phyloP scores from a whole-genome alignment of 2,329 filamentous ascomycete genomes.

The Teratosphaeria nubilosa region DNA sequence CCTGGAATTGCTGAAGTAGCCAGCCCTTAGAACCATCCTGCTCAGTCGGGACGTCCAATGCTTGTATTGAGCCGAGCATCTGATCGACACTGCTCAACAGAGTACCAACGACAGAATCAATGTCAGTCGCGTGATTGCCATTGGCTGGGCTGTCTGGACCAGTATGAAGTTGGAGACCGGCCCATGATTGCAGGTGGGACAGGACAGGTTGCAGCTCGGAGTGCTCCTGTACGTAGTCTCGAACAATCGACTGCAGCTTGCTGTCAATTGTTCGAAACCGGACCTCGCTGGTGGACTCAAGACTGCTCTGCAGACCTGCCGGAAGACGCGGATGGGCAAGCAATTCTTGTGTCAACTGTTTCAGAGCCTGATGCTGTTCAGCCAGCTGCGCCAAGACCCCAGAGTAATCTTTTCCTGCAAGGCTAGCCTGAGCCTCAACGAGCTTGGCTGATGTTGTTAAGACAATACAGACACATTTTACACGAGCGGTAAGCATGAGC shows the following conservation, averaged over 20 bases:
- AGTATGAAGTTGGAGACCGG: conserved; percentile 39
- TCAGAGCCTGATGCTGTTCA: neutral
- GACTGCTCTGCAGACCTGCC: neutral
- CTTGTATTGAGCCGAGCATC: conserved; percentile 1
- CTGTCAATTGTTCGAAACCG: neutral
- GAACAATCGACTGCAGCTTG: neutral
- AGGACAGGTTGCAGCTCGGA: conserved; percentile 15
- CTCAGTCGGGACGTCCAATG: neutral
- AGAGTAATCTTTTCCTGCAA: neutral
- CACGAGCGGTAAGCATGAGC: neutral
- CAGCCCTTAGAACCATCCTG: neutral
- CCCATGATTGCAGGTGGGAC: conserved; percentile 17
- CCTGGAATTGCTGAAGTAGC: neutral
- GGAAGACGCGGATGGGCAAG: neutral
- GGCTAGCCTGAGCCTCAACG: neutral
- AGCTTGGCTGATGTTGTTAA: neutral
- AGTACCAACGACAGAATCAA: neutral
- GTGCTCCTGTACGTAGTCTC: neutral
- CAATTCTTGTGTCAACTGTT: neutral
- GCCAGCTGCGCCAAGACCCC: neutral
- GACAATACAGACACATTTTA: neutral
- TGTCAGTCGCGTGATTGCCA: neutral
- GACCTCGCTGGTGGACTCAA: neutral
- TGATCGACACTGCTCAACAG: neutral
- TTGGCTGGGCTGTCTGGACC: conserved; percentile 27